Evolutionary conservation across 257 asterid genomes (phyloP).

Genomic region (Ligustrum vulgare): DNA sequence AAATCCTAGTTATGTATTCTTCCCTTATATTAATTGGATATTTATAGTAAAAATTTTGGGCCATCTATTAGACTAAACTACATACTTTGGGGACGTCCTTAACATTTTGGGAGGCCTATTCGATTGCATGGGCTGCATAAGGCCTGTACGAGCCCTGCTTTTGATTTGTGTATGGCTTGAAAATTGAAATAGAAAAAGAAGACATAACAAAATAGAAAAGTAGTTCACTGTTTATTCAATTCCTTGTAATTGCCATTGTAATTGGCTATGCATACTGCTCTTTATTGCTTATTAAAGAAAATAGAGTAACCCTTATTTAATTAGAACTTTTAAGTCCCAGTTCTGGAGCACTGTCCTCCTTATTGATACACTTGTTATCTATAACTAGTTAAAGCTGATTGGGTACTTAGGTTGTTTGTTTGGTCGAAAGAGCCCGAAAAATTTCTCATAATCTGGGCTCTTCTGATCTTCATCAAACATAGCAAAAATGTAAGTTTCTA

Average conservation of each 20-base stretch:
- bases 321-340: background rate
- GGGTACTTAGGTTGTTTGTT: background rate
- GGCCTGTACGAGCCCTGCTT: too few relatives aligned
- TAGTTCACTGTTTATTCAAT: background rate
- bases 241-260: background rate
- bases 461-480: background rate
- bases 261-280: background rate
- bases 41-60: too few relatives aligned
- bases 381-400: background rate
- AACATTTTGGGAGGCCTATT: too few relatives aligned
- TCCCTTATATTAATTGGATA: too few relatives aligned
- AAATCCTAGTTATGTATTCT: too few relatives aligned
- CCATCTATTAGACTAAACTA: too few relatives aligned
- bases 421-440: conserved; percentile 3
- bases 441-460: background rate
- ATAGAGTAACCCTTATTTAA: background rate
- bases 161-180: background rate
- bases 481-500: background rate
- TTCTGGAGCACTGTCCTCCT: background rate
- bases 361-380: background rate
- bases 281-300: background rate
- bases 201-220: background rate
- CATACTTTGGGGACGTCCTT: too few relatives aligned
- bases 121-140: too few relatives aligned
- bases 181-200: too few relatives aligned